These are phyloP conservation scores for Coix lacrymajobi DNA, from an alignment of 176 grass and related monocot species.

Conservation along the genomic window DNA sequence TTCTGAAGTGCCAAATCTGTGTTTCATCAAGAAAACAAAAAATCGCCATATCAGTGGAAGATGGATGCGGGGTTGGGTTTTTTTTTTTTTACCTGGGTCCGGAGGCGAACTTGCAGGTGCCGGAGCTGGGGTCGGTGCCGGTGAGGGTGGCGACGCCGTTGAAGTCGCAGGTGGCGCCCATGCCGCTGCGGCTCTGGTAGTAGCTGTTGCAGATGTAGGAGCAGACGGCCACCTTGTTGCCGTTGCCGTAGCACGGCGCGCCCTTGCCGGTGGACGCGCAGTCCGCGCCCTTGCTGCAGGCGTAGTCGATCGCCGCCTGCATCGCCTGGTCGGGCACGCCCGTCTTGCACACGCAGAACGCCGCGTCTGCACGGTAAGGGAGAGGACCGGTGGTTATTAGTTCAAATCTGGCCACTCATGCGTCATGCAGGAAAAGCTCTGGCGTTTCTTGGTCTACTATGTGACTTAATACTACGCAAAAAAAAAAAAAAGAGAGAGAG, in stretches of 20 bases:
- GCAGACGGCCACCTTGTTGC: slow-evolving; percentile 51
- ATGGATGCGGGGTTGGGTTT: background rate
- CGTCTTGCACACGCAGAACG: slow-evolving; percentile 69
- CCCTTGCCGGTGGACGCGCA: slow-evolving; percentile 39
- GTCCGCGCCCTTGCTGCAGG: slow-evolving; percentile 76
- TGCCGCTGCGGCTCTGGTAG: slow-evolving; percentile 54
- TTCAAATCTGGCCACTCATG: background rate
- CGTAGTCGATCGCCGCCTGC: slow-evolving; percentile 88
- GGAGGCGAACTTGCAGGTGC: slow-evolving; percentile 40
- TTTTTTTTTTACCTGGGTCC: background rate
- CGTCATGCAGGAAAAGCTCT: background rate
- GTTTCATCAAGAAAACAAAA: no score
- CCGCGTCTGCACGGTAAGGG: slow-evolving; percentile 39
- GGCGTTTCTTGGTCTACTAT: no score
- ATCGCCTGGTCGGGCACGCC: slow-evolving; percentile 24
- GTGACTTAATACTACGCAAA: no score
- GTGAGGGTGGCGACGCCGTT: slow-evolving; percentile 40
- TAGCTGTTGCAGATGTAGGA: slow-evolving; percentile 80
- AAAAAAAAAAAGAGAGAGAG: no score
- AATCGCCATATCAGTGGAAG: background rate
- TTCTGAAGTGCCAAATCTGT: background rate
- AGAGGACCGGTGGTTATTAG: background rate
- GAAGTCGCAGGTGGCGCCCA: slow-evolving; percentile 64
- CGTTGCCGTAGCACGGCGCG: slow-evolving; percentile 45
- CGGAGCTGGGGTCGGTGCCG: slow-evolving; percentile 47